Percentiles rank a stretch among this genome's conserved stretches.
phyloP scores from a whole-genome alignment of 257 asterid genomes.

The Nicotiana obtusifolia region DNA sequence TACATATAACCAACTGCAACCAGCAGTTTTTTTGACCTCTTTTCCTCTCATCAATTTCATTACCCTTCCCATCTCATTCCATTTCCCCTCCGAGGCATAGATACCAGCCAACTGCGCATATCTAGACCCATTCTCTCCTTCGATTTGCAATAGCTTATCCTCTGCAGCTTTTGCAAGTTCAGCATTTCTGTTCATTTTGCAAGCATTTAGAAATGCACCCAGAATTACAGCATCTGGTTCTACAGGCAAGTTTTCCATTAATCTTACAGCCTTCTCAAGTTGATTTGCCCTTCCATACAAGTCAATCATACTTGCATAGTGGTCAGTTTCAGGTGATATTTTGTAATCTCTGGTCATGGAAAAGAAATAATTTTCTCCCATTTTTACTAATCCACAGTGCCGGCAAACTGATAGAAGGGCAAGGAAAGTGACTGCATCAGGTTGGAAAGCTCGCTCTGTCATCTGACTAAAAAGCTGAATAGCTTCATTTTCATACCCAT shows the following conservation, averaged over 20 bases:
- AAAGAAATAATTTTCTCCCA: conserved; percentile 57
- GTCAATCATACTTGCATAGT: conserved; percentile 94
- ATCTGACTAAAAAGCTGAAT: conserved; percentile 50
- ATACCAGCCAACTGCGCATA: conserved; percentile 74
- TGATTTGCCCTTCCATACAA: conserved; percentile 80
- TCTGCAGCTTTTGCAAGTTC: conserved; percentile 65
- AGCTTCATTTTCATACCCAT: conserved; percentile 62
- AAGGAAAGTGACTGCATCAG: conserved; percentile 70
- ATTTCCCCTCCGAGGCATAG: conserved; percentile 69
- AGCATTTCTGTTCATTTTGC: conserved; percentile 51
- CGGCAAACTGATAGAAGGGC: conserved; percentile 85
- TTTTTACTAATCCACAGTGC: conserved; percentile 62
- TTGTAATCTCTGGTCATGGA: conserved; percentile 58
- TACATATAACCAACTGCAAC: conserved; percentile 77
- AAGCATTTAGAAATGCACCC: conserved; percentile 72
- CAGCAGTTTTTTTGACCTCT: conserved; percentile 63
- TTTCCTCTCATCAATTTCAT: conserved; percentile 83
- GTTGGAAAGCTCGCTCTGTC: conserved; percentile 37
- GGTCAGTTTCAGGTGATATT: conserved; percentile 66
- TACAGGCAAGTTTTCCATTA: conserved; percentile 58
- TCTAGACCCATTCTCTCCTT: conserved; percentile 55
- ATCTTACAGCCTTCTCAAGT: conserved; percentile 53
- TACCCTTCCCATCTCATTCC: conserved; percentile 84
- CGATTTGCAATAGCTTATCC: conserved; percentile 51
- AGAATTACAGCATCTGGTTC: conserved; percentile 54